Conservation (phyloP, 139 green algal genomes). For the Dunaliella sp. region DNA sequence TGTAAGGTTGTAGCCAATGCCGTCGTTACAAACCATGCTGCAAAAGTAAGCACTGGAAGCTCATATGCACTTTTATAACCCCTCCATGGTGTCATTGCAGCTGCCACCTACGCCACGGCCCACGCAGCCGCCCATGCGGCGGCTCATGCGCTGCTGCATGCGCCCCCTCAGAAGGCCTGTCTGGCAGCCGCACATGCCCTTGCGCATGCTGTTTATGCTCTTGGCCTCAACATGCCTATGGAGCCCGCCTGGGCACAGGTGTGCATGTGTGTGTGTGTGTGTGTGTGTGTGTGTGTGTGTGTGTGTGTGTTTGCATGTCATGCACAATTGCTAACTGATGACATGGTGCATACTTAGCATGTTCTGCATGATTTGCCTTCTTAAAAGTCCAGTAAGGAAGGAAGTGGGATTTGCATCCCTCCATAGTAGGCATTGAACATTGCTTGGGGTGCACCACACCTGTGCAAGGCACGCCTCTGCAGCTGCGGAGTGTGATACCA, state of each 20-base stretch:
- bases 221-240: neutral
- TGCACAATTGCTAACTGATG: too few species aligned
- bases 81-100: neutral
- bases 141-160: neutral
- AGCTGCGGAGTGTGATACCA: too few species aligned
- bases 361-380: too few species aligned
- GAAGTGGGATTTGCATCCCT: too few species aligned
- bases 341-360: too few species aligned
- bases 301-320: too few species aligned
- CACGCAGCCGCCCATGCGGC: neutral
- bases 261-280: neutral
- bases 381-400: too few species aligned
- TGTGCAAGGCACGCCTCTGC: too few species aligned
- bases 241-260: neutral
- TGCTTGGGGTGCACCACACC: too few species aligned
- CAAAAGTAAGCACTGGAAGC: too few species aligned
- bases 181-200: neutral
- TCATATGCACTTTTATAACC: too few species aligned
- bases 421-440: too few species aligned
- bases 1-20: neutral
- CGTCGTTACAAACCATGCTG: neutral
- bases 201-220: neutral
- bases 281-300: neutral
- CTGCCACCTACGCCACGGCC: neutral
- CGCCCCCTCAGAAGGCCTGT: neutral